Base-by-base conservation (phyloP, 208 protist species). In the Lotmaria passim region DNA sequence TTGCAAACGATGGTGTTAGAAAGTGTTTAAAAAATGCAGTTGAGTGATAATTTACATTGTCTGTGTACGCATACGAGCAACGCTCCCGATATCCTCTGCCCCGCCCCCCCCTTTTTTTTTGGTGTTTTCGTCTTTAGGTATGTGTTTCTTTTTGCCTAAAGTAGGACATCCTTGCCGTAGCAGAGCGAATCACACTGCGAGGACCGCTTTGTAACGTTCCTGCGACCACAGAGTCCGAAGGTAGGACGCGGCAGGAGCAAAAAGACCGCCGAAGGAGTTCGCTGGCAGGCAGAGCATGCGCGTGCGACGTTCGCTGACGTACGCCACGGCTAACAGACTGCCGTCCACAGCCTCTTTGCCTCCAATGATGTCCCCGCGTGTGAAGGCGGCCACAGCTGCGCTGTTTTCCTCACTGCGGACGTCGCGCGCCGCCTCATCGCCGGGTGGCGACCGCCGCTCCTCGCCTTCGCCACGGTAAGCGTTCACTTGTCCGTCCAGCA, bases 211-310 rank as follows among this genome's bases (percentile, higher is more conserved):
- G 55, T 72, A 72, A 3, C 55, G 53, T 14, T 50, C 15, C n/a
- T 64, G 38, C 17, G 56, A 63, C 55, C 53, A 72, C 24, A 72
- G 46, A 0, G 24, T 15, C 19, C 10, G 53, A 14, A 72, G 55
- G 39, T 72, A 72, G 15, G 53, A 56, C 56, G 58, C 10, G 30
- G 56, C 66, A 17, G 66, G 66, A 4, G 34, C 14, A 26, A 72
- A 72, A 0, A 72, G 23, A 14, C 56, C 30, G 1, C 15, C 28
- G 33, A 72, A 72, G 17, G 66, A 72, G 41, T 44, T 21, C 10
- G 66, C 66, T 2, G 66, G 66, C 3, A 72, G n/a, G 30, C 56
- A 48, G 8, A 72, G 46, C 31, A 72, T 23, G 11, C 56, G 66
- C 5, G 56, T 34, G 24, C 66, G 66, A 17, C 46, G 38, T 28